Base-by-base conservation (phyloP, 345 rosid genomes). In the Fremontodendron californicum region DNA sequence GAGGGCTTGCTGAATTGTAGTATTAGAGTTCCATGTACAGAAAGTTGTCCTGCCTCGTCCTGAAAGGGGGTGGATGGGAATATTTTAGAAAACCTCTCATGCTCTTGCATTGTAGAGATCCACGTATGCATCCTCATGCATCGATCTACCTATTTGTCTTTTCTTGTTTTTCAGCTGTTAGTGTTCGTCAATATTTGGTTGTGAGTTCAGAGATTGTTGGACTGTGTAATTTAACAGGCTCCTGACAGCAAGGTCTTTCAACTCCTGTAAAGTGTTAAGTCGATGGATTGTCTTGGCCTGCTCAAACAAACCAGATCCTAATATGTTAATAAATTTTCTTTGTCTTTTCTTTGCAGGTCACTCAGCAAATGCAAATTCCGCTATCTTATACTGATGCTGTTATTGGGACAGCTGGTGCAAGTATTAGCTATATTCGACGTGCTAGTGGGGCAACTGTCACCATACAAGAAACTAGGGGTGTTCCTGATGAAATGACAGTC, bases 361-460 rank as follows among this genome's bases (percentile, higher is more conserved):
- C n/a, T n/a, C n/a, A n/a, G n/a, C n/a, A n/a, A n/a, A n/a, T n/a
- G n/a, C n/a, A n/a, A n/a, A n/a, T n/a, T n/a, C n/a, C n/a, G n/a
- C n/a, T n/a, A n/a, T n/a, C n/a, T n/a, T n/a, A n/a, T n/a, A n/a
- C n/a, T n/a, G n/a, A n/a, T n/a, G n/a, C n/a, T n/a, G n/a, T n/a
- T n/a, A n/a, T n/a, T n/a, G 99, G 99, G 77, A 85, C 92, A 66
- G 94, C 97, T 63, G 97, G 99, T 75, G 88, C 98, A 82, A 96
- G 82, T 83, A 96, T 96, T 77, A 96, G 99, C 81, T 96, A 96
- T 82, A 96, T 94, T 75, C 86, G 99, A 35, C 98, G 99, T 70
- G 88, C 90, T 69, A 96, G 99, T 81, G 99, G 99, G 61, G 98
- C 99, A 74, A 93, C 99, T 68, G 96, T 93, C 60, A 96, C 98